Percentiles rank a stretch among this genome's conserved stretches.
These are phyloP conservation scores for Yamadazyma siamensis DNA, from an alignment of 1,139 yeast genomes.

Conservation along the genomic window DNA sequence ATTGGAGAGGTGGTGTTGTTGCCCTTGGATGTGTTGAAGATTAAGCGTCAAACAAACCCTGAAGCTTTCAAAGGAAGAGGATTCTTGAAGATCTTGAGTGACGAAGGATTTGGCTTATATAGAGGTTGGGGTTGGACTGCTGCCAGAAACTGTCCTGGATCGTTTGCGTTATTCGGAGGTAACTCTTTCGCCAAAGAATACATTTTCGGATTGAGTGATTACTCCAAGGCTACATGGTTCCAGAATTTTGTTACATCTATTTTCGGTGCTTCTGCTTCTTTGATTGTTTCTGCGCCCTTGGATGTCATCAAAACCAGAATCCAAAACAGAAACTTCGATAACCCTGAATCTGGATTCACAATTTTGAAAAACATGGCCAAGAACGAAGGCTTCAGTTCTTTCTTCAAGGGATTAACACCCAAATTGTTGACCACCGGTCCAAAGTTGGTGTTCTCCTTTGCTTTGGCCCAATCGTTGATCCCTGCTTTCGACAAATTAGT, in stretches of 20 bases:
- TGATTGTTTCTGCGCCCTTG: conserved; percentile 95
- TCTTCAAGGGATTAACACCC: conserved; percentile 96
- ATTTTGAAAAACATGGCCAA: conserved; percentile 90
- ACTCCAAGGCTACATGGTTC: conserved; percentile 87
- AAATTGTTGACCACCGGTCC: conserved; percentile 97
- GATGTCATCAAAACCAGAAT: conserved; percentile 98
- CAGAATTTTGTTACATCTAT: conserved; percentile 97
- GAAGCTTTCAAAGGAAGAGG: conserved; percentile 98
- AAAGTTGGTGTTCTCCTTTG: conserved; percentile 92
- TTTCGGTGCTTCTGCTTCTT: conserved; percentile 95
- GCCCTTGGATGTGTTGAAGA: conserved; percentile 94
- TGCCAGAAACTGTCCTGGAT: conserved; percentile 99
- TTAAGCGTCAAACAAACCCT: conserved; percentile 98
- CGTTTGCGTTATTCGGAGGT: conserved; percentile 96
- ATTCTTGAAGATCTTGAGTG: conserved; percentile 74
- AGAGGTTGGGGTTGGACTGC: conserved; percentile 99
- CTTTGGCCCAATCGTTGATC: conserved; percentile 92
- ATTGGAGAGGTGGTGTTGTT: conserved; percentile 95
- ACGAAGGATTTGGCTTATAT: conserved; percentile 91
- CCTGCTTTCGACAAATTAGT: conserved; percentile 85
- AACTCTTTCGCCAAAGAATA: conserved; percentile 98
- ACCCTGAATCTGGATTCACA: conserved; percentile 90
- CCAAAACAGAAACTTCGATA: conserved; percentile 93
- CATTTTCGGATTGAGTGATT: conserved; percentile 80
- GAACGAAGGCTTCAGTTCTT: conserved; percentile 85